Evolutionary conservation across 768 basidiomycete genomes (phyloP), one percentile per base, ranked within the genome.

Genomic region (Russula sp.): DNA sequence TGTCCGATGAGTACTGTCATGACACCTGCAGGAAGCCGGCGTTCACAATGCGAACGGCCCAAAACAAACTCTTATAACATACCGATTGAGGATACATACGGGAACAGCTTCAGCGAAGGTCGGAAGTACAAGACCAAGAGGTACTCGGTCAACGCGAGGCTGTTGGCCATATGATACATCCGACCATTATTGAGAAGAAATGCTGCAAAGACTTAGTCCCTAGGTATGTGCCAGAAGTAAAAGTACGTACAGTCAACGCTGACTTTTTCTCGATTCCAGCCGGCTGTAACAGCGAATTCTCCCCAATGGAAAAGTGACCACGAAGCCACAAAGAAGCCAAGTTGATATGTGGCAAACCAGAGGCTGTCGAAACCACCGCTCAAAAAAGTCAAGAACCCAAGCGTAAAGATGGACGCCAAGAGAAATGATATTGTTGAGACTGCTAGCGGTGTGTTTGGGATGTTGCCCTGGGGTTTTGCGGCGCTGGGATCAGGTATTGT

Each of bases 201-300:
- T 0, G 97, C 97, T 99, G 63, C 5, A 31, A 32, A 48, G 42
- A 54, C 32, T 63, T 65, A n/a, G 68, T 57, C 47, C 16, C 16
- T 31, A 10, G 18, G 37, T 27, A 37, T 14, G 22, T 55, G 39
- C 53, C 37, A 50, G 14, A 45, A 39, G 31, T 9, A 13, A 20
- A 40, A 39, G 14, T 44, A 80, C 93, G 78, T 72, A 96, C 97
- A 98, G 71, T 94, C 91, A 8, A 97, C 84, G 63, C 86, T 91
- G 71, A 94, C 89, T 75, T 95, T 97, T 57, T 89, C 88, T 45
- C 87, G 76, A 74, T 98, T 98, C 89, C 92, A 98, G 27, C 92
- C 92, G 0, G 95, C 95, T 7, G 97, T 97, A 4, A 95, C 93
- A 42, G 88, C 89, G 70, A 94, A 98, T 73, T 99, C 97, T 13